A percentile compares a stretch with the other conserved stretches of the same genome.
phyloP scores from a whole-genome alignment of 441 rosid species.

The Dalechampia spathulata region DNA sequence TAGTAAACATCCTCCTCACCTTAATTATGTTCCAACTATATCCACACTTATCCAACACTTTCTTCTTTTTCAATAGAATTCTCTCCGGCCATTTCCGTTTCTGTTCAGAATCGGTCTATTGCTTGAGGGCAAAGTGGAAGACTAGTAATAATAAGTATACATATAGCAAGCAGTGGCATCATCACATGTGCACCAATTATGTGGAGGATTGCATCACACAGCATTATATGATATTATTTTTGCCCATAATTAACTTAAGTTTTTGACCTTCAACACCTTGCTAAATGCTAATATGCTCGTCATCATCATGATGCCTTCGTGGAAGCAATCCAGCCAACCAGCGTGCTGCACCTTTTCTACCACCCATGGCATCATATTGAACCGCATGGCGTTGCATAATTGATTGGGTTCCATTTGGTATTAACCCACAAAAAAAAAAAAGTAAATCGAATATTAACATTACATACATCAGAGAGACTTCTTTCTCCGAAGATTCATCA shows the following conservation, averaged over 20 bases:
- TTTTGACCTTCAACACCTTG: conserved; percentile 1
- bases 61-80: no score
- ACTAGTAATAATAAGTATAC: not conserved
- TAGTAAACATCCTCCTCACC: conserved; percentile 1
- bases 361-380: not conserved
- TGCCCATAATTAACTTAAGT: not conserved
- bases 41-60: not conserved
- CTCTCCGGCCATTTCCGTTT: no score
- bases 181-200: conserved; percentile 9
- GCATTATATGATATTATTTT: conserved; percentile 3
- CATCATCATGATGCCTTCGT: conserved; percentile 14
- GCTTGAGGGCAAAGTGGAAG: not conserved
- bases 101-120: no score
- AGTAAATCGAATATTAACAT: not conserved
- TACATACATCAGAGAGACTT: conserved; percentile 18
- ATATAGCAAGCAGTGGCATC: no score
- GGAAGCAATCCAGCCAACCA: conserved; percentile 18
- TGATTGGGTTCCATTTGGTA: conserved; percentile 9
- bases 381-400: conserved; percentile 12
- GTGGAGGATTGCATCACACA: conserved; percentile 32
- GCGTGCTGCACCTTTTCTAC: conserved; percentile 11
- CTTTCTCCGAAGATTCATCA: conserved; percentile 18
- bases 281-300: not conserved
- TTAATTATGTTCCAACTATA: conserved; percentile 1
- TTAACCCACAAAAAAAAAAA: not conserved